These are phyloP conservation scores for Populus pruinosa DNA, from an alignment of 345 rosid species.

Conservation along the genomic window DNA sequence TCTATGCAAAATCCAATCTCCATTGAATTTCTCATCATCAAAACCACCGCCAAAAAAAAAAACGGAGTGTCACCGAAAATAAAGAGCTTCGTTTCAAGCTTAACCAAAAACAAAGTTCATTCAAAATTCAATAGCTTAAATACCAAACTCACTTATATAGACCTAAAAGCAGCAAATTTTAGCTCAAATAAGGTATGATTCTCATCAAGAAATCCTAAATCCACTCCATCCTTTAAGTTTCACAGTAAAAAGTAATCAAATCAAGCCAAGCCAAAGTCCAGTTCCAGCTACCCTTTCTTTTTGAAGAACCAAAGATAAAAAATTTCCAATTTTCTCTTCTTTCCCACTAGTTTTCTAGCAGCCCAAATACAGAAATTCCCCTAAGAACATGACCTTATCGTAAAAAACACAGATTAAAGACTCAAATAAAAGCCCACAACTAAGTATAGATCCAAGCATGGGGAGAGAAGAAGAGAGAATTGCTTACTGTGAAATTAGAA, in stretches of 20 bases:
- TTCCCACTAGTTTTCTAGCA: constrained; percentile 2
- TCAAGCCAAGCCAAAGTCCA: neutral
- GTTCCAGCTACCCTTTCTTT: neutral
- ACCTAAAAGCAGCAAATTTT: neutral
- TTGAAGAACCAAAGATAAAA: neutral
- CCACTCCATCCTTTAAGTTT: neutral
- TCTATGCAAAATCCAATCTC: neutral
- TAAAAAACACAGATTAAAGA: neutral
- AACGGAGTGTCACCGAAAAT: neutral
- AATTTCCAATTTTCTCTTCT: neutral
- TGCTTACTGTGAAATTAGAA: constrained; percentile 23
- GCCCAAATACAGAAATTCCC: constrained; percentile 7
- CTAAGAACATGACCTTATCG: neutral
- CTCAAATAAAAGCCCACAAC: neutral
- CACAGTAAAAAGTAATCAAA: neutral
- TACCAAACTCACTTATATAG: neutral
- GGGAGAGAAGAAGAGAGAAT: neutral
- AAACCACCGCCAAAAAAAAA: neutral
- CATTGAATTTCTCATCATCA: neutral
- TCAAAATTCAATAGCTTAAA: neutral
- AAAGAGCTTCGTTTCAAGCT: neutral
- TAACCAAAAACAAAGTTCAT: neutral
- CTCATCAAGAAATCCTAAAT: constrained; percentile 1
- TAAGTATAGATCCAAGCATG: neutral
- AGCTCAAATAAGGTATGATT: constrained; percentile 7